A percentile compares a stretch with the other conserved stretches of the same genome.
Evolutionary conservation across 805 yeast genomes (phyloP).

Genomic region (Candida xyloterini): DNA sequence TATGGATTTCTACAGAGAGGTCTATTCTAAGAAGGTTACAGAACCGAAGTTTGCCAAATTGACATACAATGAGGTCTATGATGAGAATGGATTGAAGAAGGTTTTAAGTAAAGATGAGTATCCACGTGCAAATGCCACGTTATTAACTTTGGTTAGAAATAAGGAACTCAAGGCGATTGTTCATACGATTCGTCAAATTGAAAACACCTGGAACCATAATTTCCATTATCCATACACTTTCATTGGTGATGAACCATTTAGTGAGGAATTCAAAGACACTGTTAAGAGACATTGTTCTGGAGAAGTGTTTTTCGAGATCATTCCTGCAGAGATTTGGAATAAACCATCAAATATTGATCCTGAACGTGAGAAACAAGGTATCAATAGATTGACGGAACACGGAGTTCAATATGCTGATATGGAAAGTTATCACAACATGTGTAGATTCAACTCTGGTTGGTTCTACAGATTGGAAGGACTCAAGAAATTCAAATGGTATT

Average conservation of each 20-base stretch:
- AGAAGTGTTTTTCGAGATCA: conserved; percentile 48
- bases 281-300: conserved; percentile 48
- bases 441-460: conserved; percentile 70
- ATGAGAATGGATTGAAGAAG: conserved; percentile 26
- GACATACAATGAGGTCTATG: conserved; percentile 30
- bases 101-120: conserved; percentile 31
- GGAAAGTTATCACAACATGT: conserved; percentile 77
- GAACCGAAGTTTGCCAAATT: conserved; percentile 34
- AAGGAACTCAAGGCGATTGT: conserved; percentile 55
- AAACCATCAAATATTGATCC: conserved; percentile 45
- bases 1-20: conserved; percentile 35
- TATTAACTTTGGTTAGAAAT: conserved; percentile 73
- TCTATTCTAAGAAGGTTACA: conserved; percentile 32
- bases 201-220: conserved; percentile 66
- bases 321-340: conserved; percentile 49
- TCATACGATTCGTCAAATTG: conserved; percentile 59
- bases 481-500: conserved; percentile 62
- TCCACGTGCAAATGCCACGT: conserved; percentile 65
- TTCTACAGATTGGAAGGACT: conserved; percentile 63
- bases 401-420: conserved; percentile 59
- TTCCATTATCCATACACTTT: conserved; percentile 93
- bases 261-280: conserved; percentile 64
- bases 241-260: conserved; percentile 77
- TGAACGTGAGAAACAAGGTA: conserved; percentile 36
- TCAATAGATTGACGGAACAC: conserved; percentile 36